Conservation (phyloP, 2,329 filamentous ascomycete genomes). For the Xylaria sp. region DNA sequence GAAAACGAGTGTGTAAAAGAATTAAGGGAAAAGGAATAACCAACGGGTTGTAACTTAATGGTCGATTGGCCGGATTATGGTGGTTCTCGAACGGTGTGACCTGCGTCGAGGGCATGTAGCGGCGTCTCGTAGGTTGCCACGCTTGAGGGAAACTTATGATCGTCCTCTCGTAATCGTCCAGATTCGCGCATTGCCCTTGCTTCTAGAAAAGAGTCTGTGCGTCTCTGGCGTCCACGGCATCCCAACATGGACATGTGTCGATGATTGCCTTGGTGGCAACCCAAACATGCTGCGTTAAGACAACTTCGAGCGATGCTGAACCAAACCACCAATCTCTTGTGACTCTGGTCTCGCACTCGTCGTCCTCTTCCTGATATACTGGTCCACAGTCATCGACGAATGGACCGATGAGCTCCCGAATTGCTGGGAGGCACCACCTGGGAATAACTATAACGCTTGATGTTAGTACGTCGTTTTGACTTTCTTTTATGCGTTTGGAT, state of each 20-base stretch:
- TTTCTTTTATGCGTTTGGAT: neutral
- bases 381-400: neutral
- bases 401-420: slow-evolving; percentile 1
- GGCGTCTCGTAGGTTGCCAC: slow-evolving; percentile 6
- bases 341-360: neutral
- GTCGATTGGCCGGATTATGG: neutral
- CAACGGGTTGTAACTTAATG: slow-evolving; percentile 16
- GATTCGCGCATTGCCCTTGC: slow-evolving; percentile 3
- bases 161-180: slow-evolving; percentile 8
- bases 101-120: neutral
- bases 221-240: neutral
- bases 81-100: slow-evolving; percentile 12
- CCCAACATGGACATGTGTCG: neutral
- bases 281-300: neutral
- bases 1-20: neutral
- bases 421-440: slow-evolving; percentile 15
- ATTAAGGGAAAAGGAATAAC: neutral
- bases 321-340: slow-evolving; percentile 8
- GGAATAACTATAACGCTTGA: slow-evolving; percentile 1
- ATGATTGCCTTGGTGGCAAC: neutral
- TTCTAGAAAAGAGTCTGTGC: neutral
- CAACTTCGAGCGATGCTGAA: neutral
- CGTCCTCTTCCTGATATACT: neutral
- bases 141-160: neutral
- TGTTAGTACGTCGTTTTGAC: neutral